Conservation (phyloP, 441 rosid genomes). For the Dalechampia spathulata region DNA sequence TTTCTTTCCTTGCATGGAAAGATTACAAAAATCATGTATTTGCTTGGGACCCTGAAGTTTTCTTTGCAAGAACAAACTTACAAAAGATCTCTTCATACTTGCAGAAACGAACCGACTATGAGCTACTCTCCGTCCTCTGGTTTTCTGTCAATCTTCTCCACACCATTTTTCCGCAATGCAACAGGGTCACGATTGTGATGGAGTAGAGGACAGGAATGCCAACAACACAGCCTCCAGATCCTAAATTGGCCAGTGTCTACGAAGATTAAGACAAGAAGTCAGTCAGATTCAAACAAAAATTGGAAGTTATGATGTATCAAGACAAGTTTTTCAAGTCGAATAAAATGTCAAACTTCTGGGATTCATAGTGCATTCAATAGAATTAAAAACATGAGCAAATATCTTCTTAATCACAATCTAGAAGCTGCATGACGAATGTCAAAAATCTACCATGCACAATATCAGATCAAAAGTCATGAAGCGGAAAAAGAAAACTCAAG, state of each 20-base stretch:
- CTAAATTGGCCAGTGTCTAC: slow-evolving; percentile 81
- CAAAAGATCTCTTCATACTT: background rate
- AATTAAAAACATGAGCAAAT: too few species aligned
- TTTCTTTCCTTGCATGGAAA: too few species aligned
- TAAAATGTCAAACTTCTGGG: too few species aligned
- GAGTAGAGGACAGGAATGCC: slow-evolving; percentile 79
- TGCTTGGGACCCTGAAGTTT: too few species aligned
- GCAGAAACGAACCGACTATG: slow-evolving; percentile 4
- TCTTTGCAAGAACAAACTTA: too few species aligned
- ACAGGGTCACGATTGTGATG: slow-evolving; percentile 53
- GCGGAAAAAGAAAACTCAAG: background rate
- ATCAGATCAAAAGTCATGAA: background rate
- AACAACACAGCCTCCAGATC: slow-evolving; percentile 70
- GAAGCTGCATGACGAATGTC: background rate
- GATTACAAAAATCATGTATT: too few species aligned
- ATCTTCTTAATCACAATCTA: background rate
- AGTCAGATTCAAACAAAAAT: slow-evolving; percentile 4
- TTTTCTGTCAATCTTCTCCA: slow-evolving; percentile 65
- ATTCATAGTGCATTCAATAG: too few species aligned
- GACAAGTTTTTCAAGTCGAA: background rate
- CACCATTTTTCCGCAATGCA: slow-evolving; percentile 75
- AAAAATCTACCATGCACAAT: background rate
- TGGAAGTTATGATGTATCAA: background rate
- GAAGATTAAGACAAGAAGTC: slow-evolving; percentile 6
- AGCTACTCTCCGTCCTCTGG: slow-evolving; percentile 26